A percentile compares a stretch with the other conserved stretches of the same genome.
Evolutionary conservation across 371 early-diverging fungal genomes (phyloP).

Genomic region (Thermomucor indicae-seudaticae): DNA sequence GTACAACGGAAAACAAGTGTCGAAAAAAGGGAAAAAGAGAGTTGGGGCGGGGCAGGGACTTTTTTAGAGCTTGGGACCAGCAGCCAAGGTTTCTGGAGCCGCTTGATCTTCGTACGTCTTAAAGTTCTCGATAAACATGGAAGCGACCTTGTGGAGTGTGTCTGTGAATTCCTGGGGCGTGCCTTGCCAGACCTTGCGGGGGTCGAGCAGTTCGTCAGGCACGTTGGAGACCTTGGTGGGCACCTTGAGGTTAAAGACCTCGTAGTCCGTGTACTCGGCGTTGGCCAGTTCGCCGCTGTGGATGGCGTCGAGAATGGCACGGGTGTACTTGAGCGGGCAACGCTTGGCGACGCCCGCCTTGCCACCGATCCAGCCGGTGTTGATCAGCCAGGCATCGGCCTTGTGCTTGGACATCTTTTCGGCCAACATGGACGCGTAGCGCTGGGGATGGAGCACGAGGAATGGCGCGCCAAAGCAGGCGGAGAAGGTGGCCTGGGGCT

Average conservation of each 20-base stretch:
- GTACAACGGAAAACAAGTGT: too few relatives aligned
- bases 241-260: slow-evolving; percentile 83
- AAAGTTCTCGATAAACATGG: slow-evolving; percentile 89
- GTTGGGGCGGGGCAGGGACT: background rate
- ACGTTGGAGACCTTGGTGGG: slow-evolving; percentile 77
- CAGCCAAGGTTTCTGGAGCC: slow-evolving; percentile 67
- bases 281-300: slow-evolving; percentile 87
- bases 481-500: slow-evolving; percentile 90
- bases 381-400: slow-evolving; percentile 91
- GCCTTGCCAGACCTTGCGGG: slow-evolving; percentile 83
- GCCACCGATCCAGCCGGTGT: slow-evolving; percentile 97
- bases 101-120: slow-evolving; percentile 81
- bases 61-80: slow-evolving; percentile 58
- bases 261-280: slow-evolving; percentile 77
- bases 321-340: slow-evolving; percentile 89
- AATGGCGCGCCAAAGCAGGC: slow-evolving; percentile 96
- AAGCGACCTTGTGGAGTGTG: slow-evolving; percentile 76
- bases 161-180: slow-evolving; percentile 54
- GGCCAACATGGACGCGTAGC: slow-evolving; percentile 94
- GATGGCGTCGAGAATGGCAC: slow-evolving; percentile 95
- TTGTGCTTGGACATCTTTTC: slow-evolving; percentile 85
- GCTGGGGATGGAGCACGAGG: slow-evolving; percentile 92
- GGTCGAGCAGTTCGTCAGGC: slow-evolving; percentile 85
- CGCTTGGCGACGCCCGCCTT: slow-evolving; percentile 85
- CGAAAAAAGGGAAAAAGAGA: background rate